Percentiles rank a stretch among this genome's conserved stretches.
Evolutionary conservation across 495 filamentous ascomycete genomes (phyloP).

Genomic region (Neurospora sp.): DNA sequence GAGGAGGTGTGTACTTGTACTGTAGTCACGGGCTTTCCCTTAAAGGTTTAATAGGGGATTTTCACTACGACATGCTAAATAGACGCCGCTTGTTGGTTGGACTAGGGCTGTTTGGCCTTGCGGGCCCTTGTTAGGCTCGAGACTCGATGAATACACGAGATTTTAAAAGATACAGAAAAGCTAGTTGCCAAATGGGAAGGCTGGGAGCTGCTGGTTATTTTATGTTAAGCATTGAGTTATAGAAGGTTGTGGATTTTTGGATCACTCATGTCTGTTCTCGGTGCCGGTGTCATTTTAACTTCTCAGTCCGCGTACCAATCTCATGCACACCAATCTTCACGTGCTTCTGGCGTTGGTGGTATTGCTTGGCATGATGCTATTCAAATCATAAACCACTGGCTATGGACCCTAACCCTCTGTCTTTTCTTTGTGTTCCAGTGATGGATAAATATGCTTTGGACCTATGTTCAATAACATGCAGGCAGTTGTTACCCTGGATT

Average conservation of each 20-base stretch:
- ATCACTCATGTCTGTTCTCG: neutral
- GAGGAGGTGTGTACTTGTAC: conserved; percentile 13
- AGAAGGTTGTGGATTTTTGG: neutral
- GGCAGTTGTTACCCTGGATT: neutral
- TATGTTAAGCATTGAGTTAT: neutral
- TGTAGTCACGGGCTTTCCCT: conserved; percentile 15
- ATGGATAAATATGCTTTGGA: neutral
- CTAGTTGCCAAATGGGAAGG: neutral
- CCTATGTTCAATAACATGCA: neutral
- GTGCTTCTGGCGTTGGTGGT: too few relatives aligned
- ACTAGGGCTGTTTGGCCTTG: neutral
- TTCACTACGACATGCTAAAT: conserved; percentile 2
- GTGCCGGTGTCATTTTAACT: neutral
- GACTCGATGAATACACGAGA: neutral
- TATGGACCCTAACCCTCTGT: neutral
- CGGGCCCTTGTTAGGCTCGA: neutral
- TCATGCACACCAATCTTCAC: too few relatives aligned
- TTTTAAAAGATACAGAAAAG: neutral
- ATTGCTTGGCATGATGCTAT: neutral
- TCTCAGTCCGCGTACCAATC: neutral
- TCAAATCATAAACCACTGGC: neutral
- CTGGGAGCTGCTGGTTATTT: neutral
- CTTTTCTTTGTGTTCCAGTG: neutral
- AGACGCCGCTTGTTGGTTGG: conserved; percentile 2
- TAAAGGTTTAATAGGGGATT: conserved; percentile 14